These are phyloP conservation scores for Colletotrichum euphorbiae DNA, from an alignment of 2,329 filamentous ascomycete species.

Conservation along the genomic window DNA sequence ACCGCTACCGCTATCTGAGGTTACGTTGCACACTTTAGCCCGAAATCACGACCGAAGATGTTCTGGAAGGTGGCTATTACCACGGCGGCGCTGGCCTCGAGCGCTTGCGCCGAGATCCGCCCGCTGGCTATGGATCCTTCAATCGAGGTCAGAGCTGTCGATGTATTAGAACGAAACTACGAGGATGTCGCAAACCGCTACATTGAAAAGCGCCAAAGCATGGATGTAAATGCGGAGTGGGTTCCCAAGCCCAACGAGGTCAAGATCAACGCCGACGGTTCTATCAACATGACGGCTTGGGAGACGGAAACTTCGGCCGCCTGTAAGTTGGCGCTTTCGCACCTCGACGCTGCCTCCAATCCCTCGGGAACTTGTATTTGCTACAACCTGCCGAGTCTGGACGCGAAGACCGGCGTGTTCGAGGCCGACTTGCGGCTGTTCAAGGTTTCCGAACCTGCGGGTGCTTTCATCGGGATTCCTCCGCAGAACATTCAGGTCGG, in stretches of 20 bases:
- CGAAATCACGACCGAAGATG: constrained; percentile 25
- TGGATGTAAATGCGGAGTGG: constrained; percentile 24
- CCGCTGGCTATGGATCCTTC: constrained; percentile 43
- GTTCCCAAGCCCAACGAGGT: constrained; percentile 44
- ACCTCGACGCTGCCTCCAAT: constrained; percentile 71
- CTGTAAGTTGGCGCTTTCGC: constrained; percentile 68
- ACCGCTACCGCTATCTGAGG: constrained; percentile 7
- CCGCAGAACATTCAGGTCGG: constrained; percentile 65
- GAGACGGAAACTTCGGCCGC: constrained; percentile 63
- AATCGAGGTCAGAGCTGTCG: constrained; percentile 45
- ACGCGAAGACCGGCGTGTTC: constrained; percentile 76
- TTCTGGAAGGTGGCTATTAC: constrained; percentile 38
- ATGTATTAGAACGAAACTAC: constrained; percentile 39
- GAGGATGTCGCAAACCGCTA: constrained; percentile 40
- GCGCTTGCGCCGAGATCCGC: constrained; percentile 38
- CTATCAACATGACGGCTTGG: constrained; percentile 68
- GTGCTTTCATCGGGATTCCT: constrained; percentile 63
- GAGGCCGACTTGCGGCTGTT: constrained; percentile 82
- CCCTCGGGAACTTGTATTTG: constrained; percentile 83
- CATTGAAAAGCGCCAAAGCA: constrained; percentile 41
- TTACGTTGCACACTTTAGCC: not conserved
- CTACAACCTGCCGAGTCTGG: constrained; percentile 81
- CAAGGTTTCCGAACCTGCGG: constrained; percentile 71
- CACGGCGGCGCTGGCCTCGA: constrained; percentile 36
- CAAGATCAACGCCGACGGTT: constrained; percentile 54